These are phyloP conservation scores for Theileria parva DNA, from an alignment of 169 alveolate genomes.

Conservation along the genomic window DNA sequence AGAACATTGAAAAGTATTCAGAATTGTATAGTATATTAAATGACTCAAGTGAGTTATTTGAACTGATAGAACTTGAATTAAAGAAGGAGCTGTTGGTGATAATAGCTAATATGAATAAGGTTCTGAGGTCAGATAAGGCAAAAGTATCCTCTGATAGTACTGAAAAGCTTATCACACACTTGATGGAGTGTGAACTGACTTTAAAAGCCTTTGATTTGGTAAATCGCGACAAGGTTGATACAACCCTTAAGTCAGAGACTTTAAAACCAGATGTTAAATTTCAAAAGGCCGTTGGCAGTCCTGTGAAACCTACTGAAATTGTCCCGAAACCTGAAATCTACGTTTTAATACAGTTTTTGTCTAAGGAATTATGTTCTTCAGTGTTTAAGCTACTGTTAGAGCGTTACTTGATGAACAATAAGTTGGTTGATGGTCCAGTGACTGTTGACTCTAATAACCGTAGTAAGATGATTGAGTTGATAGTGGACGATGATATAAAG, in stretches of 20 bases:
- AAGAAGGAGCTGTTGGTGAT: constrained; percentile 8
- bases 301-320: constrained; percentile 7
- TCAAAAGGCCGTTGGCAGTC: background rate
- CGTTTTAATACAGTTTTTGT: constrained; percentile 10
- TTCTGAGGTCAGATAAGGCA: background rate
- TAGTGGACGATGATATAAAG: constrained; percentile 58
- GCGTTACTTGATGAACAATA: constrained; percentile 14
- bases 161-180: background rate
- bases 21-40: background rate
- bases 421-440: constrained; percentile 19
- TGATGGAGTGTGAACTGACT: constrained; percentile 8
- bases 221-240: constrained; percentile 1
- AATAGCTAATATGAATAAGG: constrained; percentile 4
- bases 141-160: constrained; percentile 5
- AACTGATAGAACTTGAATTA: constrained; percentile 4
- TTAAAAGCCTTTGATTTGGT: constrained; percentile 1
- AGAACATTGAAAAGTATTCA: background rate
- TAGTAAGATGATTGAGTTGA: constrained; percentile 30
- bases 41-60: background rate
- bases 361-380: constrained; percentile 19
- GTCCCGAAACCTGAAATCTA: background rate
- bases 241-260: background rate
- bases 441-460: constrained; percentile 34
- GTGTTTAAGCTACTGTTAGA: constrained; percentile 38
- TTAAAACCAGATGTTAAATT: background rate